Evolutionary conservation across 2,329 filamentous ascomycete species (phyloP).

Genomic region (Tolypocladium inflatum): DNA sequence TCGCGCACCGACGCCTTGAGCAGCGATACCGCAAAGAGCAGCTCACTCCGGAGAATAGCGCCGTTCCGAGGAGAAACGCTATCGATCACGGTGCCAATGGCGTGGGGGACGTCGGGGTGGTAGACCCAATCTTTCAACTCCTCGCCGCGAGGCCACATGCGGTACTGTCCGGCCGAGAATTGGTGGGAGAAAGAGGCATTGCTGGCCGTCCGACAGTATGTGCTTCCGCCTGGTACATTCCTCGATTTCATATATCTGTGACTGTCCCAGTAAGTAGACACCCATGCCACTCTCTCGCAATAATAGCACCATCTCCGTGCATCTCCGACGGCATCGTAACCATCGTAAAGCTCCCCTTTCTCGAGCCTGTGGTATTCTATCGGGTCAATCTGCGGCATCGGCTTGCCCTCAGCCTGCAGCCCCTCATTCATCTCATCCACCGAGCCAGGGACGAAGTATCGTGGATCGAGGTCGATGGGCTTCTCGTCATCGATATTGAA

Average conservation of each 20-base stretch:
- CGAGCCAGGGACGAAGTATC: slow-evolving; percentile 5
- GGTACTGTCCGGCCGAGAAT: neutral
- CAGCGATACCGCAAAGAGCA: slow-evolving; percentile 1
- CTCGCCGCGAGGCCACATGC: neutral
- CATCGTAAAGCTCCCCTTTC: no score
- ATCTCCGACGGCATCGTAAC: neutral
- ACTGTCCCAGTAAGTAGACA: neutral
- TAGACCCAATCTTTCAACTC: neutral
- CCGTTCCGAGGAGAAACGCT: neutral
- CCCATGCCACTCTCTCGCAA: neutral
- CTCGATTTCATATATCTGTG: neutral
- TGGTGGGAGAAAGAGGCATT: neutral
- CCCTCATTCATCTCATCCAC: no score
- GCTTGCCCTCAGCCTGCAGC: no score
- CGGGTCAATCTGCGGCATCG: no score
- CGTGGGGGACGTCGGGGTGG: slow-evolving; percentile 1
- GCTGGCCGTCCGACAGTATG: neutral
- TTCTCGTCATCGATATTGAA: slow-evolving; percentile 8
- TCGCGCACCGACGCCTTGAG: slow-evolving; percentile 1
- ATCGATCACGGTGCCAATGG: slow-evolving; percentile 2
- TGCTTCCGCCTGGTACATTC: neutral
- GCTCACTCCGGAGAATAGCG: slow-evolving; percentile 1
- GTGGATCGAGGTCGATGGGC: slow-evolving; percentile 6
- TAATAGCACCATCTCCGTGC: neutral
- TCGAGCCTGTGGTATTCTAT: neutral